Conservation (phyloP, 495 filamentous ascomycete species). For the Penicillium manginii region DNA sequence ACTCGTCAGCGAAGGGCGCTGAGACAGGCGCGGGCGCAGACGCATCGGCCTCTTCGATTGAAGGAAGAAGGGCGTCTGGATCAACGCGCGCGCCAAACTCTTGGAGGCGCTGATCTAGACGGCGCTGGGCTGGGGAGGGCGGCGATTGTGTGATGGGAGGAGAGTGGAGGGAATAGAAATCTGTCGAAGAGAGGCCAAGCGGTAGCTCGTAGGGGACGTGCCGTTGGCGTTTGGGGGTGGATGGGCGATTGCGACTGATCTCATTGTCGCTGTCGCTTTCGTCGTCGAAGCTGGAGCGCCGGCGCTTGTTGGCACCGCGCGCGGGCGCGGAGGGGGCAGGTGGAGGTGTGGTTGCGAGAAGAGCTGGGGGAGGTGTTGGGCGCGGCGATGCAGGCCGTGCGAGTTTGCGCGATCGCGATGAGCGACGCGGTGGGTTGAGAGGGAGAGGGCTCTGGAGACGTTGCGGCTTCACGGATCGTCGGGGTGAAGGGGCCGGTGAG, state of each 20-base stretch:
- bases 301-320: constrained; percentile 65
- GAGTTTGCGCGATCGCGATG: constrained; percentile 48
- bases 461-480: constrained; percentile 37
- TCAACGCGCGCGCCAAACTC: constrained; percentile 22
- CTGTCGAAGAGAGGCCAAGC: constrained; percentile 63
- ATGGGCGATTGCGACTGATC: constrained; percentile 48
- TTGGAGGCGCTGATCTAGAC: constrained; percentile 13
- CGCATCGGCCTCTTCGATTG: constrained; percentile 41
- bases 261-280: constrained; percentile 48
- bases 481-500: constrained; percentile 43
- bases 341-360: constrained; percentile 32
- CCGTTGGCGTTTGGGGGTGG: constrained; percentile 70
- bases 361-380: constrained; percentile 37
- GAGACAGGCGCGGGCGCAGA: constrained; percentile 7
- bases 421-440: constrained; percentile 54
- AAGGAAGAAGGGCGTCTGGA: constrained; percentile 45
- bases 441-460: constrained; percentile 56
- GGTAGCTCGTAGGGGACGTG: constrained; percentile 69
- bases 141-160: constrained; percentile 46
- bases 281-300: constrained; percentile 56
- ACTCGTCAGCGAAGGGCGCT: constrained; percentile 39
- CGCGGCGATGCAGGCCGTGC: constrained; percentile 36
- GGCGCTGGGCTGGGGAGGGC: constrained; percentile 35
- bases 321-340: constrained; percentile 40
- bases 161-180: constrained; percentile 63